Percentiles rank a stretch among this genome's conserved stretches.
Evolutionary conservation across 2,329 filamentous ascomycete species (phyloP).

Genomic region (Cladophialophora carrionii): DNA sequence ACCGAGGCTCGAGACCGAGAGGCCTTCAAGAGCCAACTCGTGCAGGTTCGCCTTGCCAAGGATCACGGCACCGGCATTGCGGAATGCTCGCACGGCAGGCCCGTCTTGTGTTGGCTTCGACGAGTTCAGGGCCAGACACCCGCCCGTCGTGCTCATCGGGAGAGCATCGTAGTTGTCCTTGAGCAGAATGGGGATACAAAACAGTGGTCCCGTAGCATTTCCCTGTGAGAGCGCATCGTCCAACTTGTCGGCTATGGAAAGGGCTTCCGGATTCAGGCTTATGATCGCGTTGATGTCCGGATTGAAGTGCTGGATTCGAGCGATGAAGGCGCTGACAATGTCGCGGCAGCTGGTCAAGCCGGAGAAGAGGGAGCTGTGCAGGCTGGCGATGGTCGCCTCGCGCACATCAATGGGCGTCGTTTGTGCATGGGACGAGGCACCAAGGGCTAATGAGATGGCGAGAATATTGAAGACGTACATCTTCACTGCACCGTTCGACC

Average conservation of each 20-base stretch:
- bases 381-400: conserved; percentile 62
- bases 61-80: conserved; percentile 59
- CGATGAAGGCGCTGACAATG: conserved; percentile 59
- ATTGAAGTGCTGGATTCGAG: conserved; percentile 62
- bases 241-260: conserved; percentile 55
- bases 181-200: conserved; percentile 64
- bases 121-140: conserved; percentile 54
- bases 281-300: conserved; percentile 62
- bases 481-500: background rate
- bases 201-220: conserved; percentile 57
- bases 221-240: conserved; percentile 50
- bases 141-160: conserved; percentile 62
- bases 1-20: conserved; percentile 64
- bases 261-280: conserved; percentile 55
- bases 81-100: conserved; percentile 55
- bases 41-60: conserved; percentile 66
- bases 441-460: conserved; percentile 10
- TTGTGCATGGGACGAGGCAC: conserved; percentile 13
- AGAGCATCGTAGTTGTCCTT: conserved; percentile 67
- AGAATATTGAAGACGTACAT: conserved; percentile 5
- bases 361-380: conserved; percentile 60
- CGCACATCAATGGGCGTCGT: conserved; percentile 52
- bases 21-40: conserved; percentile 66
- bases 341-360: conserved; percentile 58
- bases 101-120: conserved; percentile 55